Conservation (phyloP, 2,329 filamentous ascomycete species). For the Biscogniauxia sp. region DNA sequence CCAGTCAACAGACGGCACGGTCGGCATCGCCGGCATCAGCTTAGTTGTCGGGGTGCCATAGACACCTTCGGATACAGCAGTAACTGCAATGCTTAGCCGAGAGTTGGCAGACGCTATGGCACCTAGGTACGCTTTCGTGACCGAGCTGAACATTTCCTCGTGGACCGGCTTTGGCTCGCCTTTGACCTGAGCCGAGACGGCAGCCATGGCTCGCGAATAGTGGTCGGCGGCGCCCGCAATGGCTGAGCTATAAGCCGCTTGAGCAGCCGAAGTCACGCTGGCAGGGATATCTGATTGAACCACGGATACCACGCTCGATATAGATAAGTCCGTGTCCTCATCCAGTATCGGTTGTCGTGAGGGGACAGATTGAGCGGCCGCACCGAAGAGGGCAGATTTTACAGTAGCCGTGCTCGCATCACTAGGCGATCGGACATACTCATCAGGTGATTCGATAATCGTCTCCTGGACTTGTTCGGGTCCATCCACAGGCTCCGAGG, state of each 20-base stretch:
- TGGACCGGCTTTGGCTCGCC: constrained; percentile 69
- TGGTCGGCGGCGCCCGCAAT: constrained; percentile 64
- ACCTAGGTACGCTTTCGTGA: constrained; percentile 66
- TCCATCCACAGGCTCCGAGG: constrained; percentile 20
- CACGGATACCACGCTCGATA: constrained; percentile 35
- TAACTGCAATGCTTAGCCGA: constrained; percentile 54
- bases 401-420: constrained; percentile 29
- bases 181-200: constrained; percentile 64
- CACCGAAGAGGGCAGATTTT: constrained; percentile 50
- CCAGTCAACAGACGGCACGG: constrained; percentile 45
- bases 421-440: constrained; percentile 22
- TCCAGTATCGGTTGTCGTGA: constrained; percentile 49
- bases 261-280: constrained; percentile 44
- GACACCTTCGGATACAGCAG: constrained; percentile 48
- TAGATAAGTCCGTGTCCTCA: constrained; percentile 41
- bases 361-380: constrained; percentile 49
- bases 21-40: constrained; percentile 34
- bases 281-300: constrained; percentile 36
- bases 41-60: constrained; percentile 47
- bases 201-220: constrained; percentile 65
- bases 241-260: constrained; percentile 63
- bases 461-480: constrained; percentile 35
- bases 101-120: constrained; percentile 62
- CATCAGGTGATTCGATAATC: constrained; percentile 30
- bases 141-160: constrained; percentile 65